Percentiles rank a stretch among this genome's conserved stretches.
Evolutionary conservation across 805 yeast genomes (phyloP).

Genomic region (Saturnispora mendoncae): DNA sequence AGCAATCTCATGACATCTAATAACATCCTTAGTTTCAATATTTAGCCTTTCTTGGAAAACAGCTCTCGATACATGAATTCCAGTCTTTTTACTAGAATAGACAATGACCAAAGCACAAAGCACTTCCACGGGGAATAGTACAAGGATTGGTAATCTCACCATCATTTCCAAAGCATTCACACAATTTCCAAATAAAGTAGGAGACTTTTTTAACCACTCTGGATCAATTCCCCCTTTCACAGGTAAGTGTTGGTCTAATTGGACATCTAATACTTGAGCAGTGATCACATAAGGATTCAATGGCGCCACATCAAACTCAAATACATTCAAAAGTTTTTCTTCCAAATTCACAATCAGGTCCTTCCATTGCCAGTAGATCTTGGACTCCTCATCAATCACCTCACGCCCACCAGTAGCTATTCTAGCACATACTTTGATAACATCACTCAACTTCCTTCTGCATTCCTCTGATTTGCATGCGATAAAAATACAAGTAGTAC

Average conservation of each 20-base stretch:
- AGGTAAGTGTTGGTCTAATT: constrained; percentile 2
- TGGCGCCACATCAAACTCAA: constrained; percentile 41
- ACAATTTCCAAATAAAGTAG: constrained; percentile 18
- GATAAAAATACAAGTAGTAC: constrained; percentile 41
- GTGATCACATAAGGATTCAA: constrained; percentile 32
- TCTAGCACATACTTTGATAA: constrained; percentile 40
- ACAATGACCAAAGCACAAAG: constrained; percentile 22
- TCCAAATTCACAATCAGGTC: constrained; percentile 39
- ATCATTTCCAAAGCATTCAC: constrained; percentile 24
- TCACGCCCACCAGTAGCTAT: constrained; percentile 35
- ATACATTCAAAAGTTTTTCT: constrained; percentile 35
- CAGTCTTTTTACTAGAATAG: constrained; percentile 19
- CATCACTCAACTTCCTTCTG: constrained; percentile 38
- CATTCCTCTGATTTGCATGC: constrained; percentile 49
- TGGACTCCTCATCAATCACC: constrained; percentile 35
- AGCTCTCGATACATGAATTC: constrained; percentile 14
- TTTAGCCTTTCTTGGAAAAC: constrained; percentile 15
- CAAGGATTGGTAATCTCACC: constrained; percentile 24
- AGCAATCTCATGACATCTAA: constrained; percentile 21
- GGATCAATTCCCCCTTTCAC: constrained; percentile 12
- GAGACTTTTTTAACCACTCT: constrained; percentile 14
- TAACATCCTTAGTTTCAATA: constrained; percentile 15
- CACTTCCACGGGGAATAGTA: constrained; percentile 19
- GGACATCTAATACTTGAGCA: constrained; percentile 19
- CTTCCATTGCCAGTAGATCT: constrained; percentile 44